phyloP scores from a whole-genome alignment of 768 basidiomycete species.

The Lactarius tabidus region DNA sequence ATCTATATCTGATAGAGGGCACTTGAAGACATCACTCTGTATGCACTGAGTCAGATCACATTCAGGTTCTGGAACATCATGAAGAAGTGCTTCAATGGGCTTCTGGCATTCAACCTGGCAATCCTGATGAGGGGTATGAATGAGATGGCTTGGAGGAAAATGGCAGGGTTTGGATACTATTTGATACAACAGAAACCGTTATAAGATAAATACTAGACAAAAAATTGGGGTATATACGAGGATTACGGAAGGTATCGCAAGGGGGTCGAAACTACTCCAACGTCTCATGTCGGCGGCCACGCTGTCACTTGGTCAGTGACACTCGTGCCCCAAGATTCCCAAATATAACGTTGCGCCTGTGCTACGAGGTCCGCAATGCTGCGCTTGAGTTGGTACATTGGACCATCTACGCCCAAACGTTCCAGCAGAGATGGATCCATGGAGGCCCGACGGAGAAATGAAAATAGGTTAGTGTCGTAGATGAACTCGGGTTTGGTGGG shows the following conservation, averaged over 20 bases:
- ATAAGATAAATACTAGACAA: conserved; percentile 8
- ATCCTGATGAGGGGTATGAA: too few relatives aligned
- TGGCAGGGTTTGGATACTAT: neutral
- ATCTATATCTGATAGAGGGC: too few relatives aligned
- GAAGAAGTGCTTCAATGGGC: too few relatives aligned
- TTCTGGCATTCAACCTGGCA: too few relatives aligned
- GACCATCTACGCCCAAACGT: conserved; percentile 15
- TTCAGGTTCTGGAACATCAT: too few relatives aligned
- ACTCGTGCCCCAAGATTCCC: conserved; percentile 22
- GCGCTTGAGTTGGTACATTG: conserved; percentile 5
- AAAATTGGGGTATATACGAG: conserved; percentile 3
- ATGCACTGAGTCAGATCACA: too few relatives aligned
- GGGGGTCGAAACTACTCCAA: neutral
- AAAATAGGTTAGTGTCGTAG: conserved; percentile 36
- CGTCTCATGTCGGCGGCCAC: conserved; percentile 24
- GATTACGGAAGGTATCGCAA: conserved; percentile 15
- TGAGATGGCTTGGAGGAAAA: too few relatives aligned
- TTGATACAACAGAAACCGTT: conserved; percentile 4
- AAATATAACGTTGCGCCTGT: conserved; percentile 18
- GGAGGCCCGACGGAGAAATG: conserved; percentile 19
- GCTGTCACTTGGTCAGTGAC: conserved; percentile 10
- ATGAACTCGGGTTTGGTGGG: conserved; percentile 41
- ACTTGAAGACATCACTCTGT: too few relatives aligned
- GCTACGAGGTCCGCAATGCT: conserved; percentile 9
- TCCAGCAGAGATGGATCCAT: conserved; percentile 8